Conservation (phyloP, 1,139 yeast genomes). For the Saccharomyces hybrid region DNA sequence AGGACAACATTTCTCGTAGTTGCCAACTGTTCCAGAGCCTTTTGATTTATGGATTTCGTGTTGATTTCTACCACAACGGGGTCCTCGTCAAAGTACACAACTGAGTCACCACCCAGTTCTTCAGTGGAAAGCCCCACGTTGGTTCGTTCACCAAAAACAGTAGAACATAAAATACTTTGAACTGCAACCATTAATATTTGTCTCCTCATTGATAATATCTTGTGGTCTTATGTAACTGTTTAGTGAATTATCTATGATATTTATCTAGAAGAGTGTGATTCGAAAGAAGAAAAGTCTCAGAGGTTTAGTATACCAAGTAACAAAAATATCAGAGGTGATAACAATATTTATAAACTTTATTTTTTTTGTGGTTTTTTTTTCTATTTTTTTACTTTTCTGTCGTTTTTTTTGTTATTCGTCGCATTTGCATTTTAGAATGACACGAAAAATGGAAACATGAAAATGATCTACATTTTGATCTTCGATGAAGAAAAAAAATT, state of each 20-base stretch:
- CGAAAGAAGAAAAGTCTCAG: background rate
- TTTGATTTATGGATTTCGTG: conserved; percentile 16
- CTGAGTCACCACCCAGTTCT: conserved; percentile 19
- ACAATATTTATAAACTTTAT: background rate
- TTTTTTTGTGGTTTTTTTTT: background rate
- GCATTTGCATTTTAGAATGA: background rate
- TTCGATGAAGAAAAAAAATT: no score
- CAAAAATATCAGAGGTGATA: background rate
- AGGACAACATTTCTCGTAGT: conserved; percentile 20
- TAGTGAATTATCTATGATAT: background rate
- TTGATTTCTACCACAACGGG: conserved; percentile 19
- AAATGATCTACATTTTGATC: no score
- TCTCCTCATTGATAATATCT: conserved; percentile 9
- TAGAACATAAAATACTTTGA: conserved; percentile 3
- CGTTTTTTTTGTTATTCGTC: background rate
- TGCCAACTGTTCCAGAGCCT: conserved; percentile 14
- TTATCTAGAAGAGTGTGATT: no score
- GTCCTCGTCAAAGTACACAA: conserved; percentile 4
- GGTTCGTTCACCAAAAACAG: conserved; percentile 11
- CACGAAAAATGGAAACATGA: no score
- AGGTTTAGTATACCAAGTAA: background rate
- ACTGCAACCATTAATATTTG: conserved; percentile 5
- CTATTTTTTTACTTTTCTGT: background rate
- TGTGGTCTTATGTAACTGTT: background rate
- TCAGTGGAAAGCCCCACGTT: conserved; percentile 15